Evolutionary conservation across 1,284 basidiomycete genomes (phyloP).

Genomic region (Coriolopsis trogii): DNA sequence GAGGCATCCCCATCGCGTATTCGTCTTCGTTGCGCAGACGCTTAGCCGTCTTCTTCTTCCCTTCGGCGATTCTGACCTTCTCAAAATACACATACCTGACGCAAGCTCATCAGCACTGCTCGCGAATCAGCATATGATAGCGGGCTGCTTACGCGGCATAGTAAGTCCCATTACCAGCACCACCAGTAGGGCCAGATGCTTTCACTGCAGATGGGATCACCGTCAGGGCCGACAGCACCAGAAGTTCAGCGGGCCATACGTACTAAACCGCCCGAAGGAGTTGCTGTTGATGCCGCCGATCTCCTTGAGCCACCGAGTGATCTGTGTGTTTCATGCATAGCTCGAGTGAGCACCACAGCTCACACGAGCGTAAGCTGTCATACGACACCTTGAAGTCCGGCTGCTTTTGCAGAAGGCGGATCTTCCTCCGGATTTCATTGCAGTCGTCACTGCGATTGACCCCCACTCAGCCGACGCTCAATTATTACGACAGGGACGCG

Average conservation of each 20-base stretch:
- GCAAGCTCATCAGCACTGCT: conserved; percentile 1
- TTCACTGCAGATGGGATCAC: conserved; percentile 37
- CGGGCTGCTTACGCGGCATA: conserved; percentile 43
- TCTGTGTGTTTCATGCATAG: conserved; percentile 24
- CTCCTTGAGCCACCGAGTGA: conserved; percentile 49
- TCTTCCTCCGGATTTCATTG: conserved; percentile 51
- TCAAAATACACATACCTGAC: conserved; percentile 52
- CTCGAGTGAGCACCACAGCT: not conserved
- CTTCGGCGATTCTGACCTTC: conserved; percentile 47
- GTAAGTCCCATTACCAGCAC: conserved; percentile 47
- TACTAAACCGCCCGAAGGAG: conserved; percentile 50
- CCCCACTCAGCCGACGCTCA: not conserved
- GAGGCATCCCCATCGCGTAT: conserved; percentile 34
- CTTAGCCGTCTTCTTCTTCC: conserved; percentile 51
- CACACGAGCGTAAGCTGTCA: not conserved
- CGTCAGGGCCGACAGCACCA: not conserved
- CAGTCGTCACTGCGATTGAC: conserved; percentile 43
- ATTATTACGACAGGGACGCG: not conserved
- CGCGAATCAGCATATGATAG: not conserved
- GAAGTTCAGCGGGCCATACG: conserved; percentile 16
- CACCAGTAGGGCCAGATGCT: conserved; percentile 41
- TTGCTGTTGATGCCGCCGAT: conserved; percentile 52
- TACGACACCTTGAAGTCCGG: conserved; percentile 45
- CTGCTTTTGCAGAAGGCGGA: conserved; percentile 42
- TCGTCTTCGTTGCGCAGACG: conserved; percentile 39